These are phyloP conservation scores for Auricularia heimuer DNA, from an alignment of 768 basidiomycete species.

Conservation along the genomic window DNA sequence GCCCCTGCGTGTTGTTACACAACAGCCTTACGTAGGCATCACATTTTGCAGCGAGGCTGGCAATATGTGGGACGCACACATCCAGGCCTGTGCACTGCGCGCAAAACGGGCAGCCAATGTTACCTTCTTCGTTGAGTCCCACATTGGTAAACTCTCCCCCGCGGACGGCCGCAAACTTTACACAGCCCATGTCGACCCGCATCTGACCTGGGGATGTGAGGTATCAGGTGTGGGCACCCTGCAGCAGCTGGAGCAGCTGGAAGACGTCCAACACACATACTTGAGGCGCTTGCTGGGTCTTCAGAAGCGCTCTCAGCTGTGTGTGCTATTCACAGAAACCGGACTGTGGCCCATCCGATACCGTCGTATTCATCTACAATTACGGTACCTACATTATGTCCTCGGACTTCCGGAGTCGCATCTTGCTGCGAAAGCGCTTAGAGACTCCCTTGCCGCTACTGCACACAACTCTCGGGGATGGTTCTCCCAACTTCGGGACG, in stretches of 20 bases:
- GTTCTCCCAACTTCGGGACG: no score
- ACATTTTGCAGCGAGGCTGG: conserved; percentile 1
- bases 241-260: conserved; percentile 7
- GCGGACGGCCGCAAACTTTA: conserved; percentile 13
- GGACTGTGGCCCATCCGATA: conserved; percentile 8
- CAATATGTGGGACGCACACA: conserved; percentile 3
- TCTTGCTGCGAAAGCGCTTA: neutral
- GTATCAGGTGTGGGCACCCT: conserved; percentile 12
- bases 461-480: no score
- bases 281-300: conserved; percentile 17
- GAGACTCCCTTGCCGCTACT: no score
- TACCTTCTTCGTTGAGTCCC: neutral
- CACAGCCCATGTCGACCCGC: conserved; percentile 16
- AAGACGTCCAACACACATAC: conserved; percentile 11
- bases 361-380: conserved; percentile 2
- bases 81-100: neutral
- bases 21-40: conserved; percentile 8
- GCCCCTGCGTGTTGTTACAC: neutral
- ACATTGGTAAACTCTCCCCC: neutral
- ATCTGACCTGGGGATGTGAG: conserved; percentile 17
- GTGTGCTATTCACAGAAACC: conserved; percentile 10
- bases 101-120: neutral
- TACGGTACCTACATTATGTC: conserved; percentile 4
- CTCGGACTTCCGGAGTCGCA: neutral
- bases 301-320: conserved; percentile 9